Base-by-base conservation (phyloP, 1,284 basidiomycete genomes). In the Chalciporus sp. region DNA sequence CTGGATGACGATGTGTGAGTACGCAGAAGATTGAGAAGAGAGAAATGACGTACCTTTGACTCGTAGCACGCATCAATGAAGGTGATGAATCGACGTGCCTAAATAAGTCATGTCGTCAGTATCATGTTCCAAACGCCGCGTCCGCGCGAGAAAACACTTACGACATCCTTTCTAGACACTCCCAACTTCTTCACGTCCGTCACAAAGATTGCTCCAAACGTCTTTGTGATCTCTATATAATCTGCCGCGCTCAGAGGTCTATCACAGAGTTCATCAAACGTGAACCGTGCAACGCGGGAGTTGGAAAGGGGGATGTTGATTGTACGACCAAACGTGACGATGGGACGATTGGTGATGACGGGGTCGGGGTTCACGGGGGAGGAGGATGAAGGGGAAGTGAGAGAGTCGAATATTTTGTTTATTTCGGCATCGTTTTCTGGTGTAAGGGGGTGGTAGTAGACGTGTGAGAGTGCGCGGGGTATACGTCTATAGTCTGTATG, bases 11-110 rank as follows among this genome's bases (percentile, higher is more conserved):
- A 49, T 37, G 40, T 45, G 52, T 1, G 5, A 39, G 14, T 19
- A 7, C 7, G 10, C 26, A 9, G 29, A 20, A n/a, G 7, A 16
- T 11, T 16, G n/a, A 10, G 19, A 14, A 6, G 42, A 16, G 43
- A 49, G 8, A 42, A 19, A 23, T 31, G 53, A 52, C 73, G 26
- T 61, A 86, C 86, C 78, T 87, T 90, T 76, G 88, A 94, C 71
- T 96, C 94, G 66, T 97, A 96, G 67, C 93, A 95, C 16, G 93
- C 92, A 76, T 99, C 96, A 66, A 99, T 90, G 66, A 98, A 98
- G 0, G 95, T 97, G 71, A 99, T 99, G 70, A 99, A 98, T 56
- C 97, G 79, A 56, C 96, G 79, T 7, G 95, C 95, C 88, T 91
- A 55, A 31, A 12, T 40, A 26, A 51, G 28, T 20, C 16, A n/a